These are phyloP conservation scores for Hyaloperonospora brassicae DNA, from an alignment of 352 stramenopile genomes.

Conservation along the genomic window DNA sequence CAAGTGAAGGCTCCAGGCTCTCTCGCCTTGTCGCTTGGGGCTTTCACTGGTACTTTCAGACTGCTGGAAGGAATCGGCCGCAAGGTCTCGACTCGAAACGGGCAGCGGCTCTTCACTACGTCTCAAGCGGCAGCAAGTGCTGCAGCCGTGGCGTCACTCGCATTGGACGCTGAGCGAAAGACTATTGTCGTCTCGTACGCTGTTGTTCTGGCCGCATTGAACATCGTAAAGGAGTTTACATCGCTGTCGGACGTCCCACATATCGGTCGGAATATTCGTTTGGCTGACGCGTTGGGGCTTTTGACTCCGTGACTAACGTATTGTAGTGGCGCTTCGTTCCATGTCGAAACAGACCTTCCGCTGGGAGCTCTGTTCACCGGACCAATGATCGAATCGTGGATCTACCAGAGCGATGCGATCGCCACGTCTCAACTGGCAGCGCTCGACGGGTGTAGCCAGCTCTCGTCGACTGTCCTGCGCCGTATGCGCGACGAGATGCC, in stretches of 20 bases:
- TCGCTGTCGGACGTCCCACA: constrained; percentile 31
- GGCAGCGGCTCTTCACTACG: constrained; percentile 10
- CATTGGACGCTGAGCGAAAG: constrained; percentile 42
- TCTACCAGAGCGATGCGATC: constrained; percentile 45
- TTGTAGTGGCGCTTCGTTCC: neutral
- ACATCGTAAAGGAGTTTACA: constrained; percentile 28
- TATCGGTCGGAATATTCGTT: constrained; percentile 30
- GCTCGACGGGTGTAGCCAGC: constrained; percentile 44
- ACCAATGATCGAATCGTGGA: constrained; percentile 60
- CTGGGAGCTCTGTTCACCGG: constrained; percentile 30
- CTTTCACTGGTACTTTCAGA: constrained; percentile 54
- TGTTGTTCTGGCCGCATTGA: constrained; percentile 35
- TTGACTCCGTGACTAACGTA: neutral
- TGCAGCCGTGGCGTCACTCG: constrained; percentile 25
- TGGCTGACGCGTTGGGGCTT: neutral
- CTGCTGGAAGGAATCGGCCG: constrained; percentile 35
- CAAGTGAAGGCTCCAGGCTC: constrained; percentile 31
- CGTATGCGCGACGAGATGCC: constrained; percentile 58
- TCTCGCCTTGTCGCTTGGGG: constrained; percentile 40
- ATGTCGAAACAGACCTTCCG: constrained; percentile 27
- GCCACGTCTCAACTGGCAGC: constrained; percentile 35
- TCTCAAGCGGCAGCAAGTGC: constrained; percentile 37
- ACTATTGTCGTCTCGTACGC: constrained; percentile 47
- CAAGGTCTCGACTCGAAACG: constrained; percentile 9
- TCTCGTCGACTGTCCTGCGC: constrained; percentile 23